These are phyloP conservation scores for Flaveria linearis DNA, from an alignment of 129 eudicot genomes.

Conservation along the genomic window DNA sequence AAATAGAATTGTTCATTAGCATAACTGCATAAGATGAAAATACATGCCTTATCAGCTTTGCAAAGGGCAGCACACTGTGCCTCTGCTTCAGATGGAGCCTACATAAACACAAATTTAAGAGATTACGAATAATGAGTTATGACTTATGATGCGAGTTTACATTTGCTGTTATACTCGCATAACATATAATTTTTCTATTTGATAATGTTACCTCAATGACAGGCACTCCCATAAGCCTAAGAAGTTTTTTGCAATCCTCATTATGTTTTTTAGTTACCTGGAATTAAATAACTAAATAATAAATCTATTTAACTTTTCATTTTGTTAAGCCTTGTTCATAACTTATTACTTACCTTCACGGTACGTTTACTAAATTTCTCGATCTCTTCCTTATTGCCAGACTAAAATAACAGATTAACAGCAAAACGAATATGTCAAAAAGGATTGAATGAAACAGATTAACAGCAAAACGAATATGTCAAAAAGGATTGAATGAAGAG, in stretches of 20 bases:
- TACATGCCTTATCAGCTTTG: slow-evolving; percentile 73
- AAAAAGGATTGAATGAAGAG: neutral
- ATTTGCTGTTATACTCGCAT: neutral
- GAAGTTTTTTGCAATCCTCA: slow-evolving; percentile 88
- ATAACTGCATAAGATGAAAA: neutral
- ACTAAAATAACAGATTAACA: slow-evolving; percentile 54
- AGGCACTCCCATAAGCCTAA: slow-evolving; percentile 95
- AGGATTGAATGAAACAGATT: too few relatives aligned
- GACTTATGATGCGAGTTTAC: neutral
- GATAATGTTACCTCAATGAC: slow-evolving; percentile 71
- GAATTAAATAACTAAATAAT: neutral
- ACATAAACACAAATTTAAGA: neutral
- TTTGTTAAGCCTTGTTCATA: neutral
- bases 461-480: slow-evolving; percentile 11
- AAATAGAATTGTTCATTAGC: neutral
- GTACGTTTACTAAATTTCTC: slow-evolving; percentile 96
- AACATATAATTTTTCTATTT: neutral
- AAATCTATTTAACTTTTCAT: neutral
- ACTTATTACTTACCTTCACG: slow-evolving; percentile 61
- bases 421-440: too few relatives aligned
- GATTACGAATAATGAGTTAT: neutral
- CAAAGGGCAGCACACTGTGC: slow-evolving; percentile 98
- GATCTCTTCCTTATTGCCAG: slow-evolving; percentile 83
- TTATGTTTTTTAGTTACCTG: slow-evolving; percentile 92
- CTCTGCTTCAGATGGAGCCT: slow-evolving; percentile 77